Percentiles rank a stretch among this genome's conserved stretches.
Evolutionary conservation across 2,329 filamentous ascomycete species (phyloP).

Genomic region (Fusarium beomiforme): DNA sequence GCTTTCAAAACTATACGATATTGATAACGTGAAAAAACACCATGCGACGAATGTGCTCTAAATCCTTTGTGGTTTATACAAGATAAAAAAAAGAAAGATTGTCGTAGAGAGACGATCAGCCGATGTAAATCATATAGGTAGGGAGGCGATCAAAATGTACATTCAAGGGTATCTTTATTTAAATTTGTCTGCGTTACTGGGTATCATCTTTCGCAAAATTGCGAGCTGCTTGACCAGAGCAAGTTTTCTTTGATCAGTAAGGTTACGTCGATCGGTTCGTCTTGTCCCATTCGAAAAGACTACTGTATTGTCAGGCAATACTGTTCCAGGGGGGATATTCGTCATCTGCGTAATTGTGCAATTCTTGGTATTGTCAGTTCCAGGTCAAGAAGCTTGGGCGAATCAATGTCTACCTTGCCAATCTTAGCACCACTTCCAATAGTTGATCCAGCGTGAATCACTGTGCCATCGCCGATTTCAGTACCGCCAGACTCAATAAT

Average conservation of each 20-base stretch:
- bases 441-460: slow-evolving; percentile 67
- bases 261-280: slow-evolving; percentile 67
- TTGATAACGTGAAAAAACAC: background rate
- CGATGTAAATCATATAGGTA: background rate
- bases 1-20: background rate
- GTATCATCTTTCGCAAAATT: slow-evolving; percentile 72
- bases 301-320: slow-evolving; percentile 73
- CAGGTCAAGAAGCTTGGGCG: background rate
- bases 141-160: background rate
- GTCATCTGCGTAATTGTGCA: slow-evolving; percentile 76
- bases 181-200: slow-evolving; percentile 67
- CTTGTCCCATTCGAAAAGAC: slow-evolving; percentile 72
- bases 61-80: background rate
- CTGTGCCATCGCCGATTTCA: slow-evolving; percentile 68
- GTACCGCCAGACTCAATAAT: slow-evolving; percentile 71
- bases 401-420: slow-evolving; percentile 64
- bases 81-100: background rate
- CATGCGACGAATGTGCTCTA: background rate
- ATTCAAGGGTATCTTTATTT: slow-evolving; percentile 43
- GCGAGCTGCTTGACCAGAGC: slow-evolving; percentile 75
- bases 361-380: slow-evolving; percentile 58
- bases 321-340: slow-evolving; percentile 65
- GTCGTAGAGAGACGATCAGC: background rate
- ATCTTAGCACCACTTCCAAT: slow-evolving; percentile 69
- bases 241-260: slow-evolving; percentile 70